Evolutionary conservation across 2,329 filamentous ascomycete species (phyloP), one percentile per base, ranked within the genome.

Genomic region (Cadophora sp.): DNA sequence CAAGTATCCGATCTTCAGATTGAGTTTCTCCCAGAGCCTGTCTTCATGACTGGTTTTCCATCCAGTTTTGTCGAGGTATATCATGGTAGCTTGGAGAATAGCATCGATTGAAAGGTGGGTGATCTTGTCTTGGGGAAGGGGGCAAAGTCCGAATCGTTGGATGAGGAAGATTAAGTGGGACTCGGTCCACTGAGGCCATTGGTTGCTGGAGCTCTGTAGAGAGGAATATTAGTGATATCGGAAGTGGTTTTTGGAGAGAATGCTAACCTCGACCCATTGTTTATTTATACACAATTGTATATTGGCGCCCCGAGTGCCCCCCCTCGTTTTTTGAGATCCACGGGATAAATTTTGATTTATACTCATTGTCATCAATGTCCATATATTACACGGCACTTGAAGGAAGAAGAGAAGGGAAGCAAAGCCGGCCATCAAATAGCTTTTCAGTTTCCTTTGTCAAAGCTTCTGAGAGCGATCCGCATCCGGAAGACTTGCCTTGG

Each of bases 11-110:
- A 59, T 40, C 22, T 40, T 64, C 29, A 26, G 16, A 7, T 55
- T 37, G 8, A 40, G 9, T 14, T 55, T 64, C 48, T 64, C 24
- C 50, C 62, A 64, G 14, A 64, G 24, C 29, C 40, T 55, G 1
- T 64, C 29, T 9, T 26, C 29, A n/a, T 55, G 48, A 9, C n/a
- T 56, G 11, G 8, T 29, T 0, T 46, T 22, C 62, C 50, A 56
- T 22, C 62, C 62, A 19, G 2, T n/a, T 22, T 26, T 34, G 19
- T 64, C 40, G 34, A 64, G 16, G 27, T 64, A 31, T 4, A 55
- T 11, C 11, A 3, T 12, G 7, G 31, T 59, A 3, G 31, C 55
- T 1, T 24, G 9, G 5, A 40, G 4, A 7, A 40, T 59, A 11
- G 22, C 11, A 12, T 43, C 34, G 56, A 59, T 40, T 19, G 31